A percentile compares a stretch with the other conserved stretches of the same genome.
Conservation (phyloP, 2,329 filamentous ascomycete genomes). For the Pseudogymnoascus sp. region DNA sequence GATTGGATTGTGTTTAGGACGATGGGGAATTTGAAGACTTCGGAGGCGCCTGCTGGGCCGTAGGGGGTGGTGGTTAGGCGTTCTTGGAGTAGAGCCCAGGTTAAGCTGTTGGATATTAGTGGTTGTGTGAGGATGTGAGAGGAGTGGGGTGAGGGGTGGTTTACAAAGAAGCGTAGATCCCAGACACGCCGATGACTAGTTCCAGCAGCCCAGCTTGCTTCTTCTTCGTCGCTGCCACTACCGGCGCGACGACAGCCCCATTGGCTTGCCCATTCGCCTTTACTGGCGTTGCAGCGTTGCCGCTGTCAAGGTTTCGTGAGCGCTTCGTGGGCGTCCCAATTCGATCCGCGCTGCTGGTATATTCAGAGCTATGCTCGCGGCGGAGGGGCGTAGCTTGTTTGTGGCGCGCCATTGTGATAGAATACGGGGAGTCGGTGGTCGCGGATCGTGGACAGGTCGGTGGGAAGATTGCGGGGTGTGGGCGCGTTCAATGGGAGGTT, state of each 20-base stretch:
- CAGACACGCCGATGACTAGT: conserved; percentile 77
- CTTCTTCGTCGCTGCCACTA: conserved; percentile 28
- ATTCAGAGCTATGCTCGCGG: conserved; percentile 59
- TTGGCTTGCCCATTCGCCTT: conserved; percentile 17
- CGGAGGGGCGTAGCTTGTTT: conserved; percentile 60
- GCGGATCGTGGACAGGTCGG: too few species aligned
- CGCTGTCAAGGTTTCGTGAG: conserved; percentile 22
- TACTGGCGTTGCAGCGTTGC: conserved; percentile 17
- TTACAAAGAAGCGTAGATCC: conserved; percentile 96
- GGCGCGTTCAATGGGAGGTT: background rate
- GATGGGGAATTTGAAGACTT: conserved; percentile 87
- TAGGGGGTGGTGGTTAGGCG: conserved; percentile 92
- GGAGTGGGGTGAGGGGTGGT: conserved; percentile 12
- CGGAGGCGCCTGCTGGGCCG: conserved; percentile 49
- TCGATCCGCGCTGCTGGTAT: conserved; percentile 42
- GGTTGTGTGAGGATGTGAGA: background rate
- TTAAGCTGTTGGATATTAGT: conserved; percentile 51
- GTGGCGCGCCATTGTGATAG: conserved; percentile 53
- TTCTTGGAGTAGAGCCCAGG: conserved; percentile 95
- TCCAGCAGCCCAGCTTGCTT: conserved; percentile 59
- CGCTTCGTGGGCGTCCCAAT: conserved; percentile 27
- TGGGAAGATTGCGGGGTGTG: background rate
- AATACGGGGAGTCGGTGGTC: too few species aligned
- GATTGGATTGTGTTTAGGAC: conserved; percentile 97
- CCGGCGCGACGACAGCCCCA: conserved; percentile 20